Evolutionary conservation across 2,329 filamentous ascomycete genomes (phyloP).

Genomic region (Metarhizium rileyi): DNA sequence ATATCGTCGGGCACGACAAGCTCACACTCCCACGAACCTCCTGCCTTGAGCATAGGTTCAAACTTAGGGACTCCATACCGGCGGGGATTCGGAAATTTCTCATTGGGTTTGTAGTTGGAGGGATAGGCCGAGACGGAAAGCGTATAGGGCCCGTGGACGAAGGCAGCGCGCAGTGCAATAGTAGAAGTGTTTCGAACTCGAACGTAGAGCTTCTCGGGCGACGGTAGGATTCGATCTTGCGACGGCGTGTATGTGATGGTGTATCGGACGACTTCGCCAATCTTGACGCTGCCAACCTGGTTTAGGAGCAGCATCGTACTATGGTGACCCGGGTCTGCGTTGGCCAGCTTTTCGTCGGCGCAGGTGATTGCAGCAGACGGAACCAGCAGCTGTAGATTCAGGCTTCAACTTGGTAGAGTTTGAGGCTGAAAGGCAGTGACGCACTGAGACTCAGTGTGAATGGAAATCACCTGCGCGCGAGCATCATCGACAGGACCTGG

Average conservation of each 20-base stretch:
- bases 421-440: not conserved
- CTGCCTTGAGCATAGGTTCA: conserved; percentile 93
- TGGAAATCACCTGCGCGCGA: not conserved
- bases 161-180: conserved; percentile 84
- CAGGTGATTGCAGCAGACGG: not conserved
- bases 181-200: conserved; percentile 88
- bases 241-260: conserved; percentile 88
- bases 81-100: conserved; percentile 59
- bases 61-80: conserved; percentile 77
- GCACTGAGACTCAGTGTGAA: not conserved
- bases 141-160: conserved; percentile 91
- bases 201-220: conserved; percentile 69
- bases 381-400: not conserved
- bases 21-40: conserved; percentile 73
- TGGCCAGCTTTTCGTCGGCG: not conserved
- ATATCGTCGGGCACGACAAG: conserved; percentile 73
- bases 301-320: conserved; percentile 74
- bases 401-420: not conserved
- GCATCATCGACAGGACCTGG: not conserved
- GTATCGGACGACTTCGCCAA: conserved; percentile 87
- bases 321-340: not conserved
- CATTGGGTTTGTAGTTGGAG: conserved; percentile 71
- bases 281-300: conserved; percentile 83
- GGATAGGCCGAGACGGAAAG: conserved; percentile 82
- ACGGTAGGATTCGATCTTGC: conserved; percentile 79